Conservation (phyloP, 441 rosid species). For the Pelargonium australe region DNA sequence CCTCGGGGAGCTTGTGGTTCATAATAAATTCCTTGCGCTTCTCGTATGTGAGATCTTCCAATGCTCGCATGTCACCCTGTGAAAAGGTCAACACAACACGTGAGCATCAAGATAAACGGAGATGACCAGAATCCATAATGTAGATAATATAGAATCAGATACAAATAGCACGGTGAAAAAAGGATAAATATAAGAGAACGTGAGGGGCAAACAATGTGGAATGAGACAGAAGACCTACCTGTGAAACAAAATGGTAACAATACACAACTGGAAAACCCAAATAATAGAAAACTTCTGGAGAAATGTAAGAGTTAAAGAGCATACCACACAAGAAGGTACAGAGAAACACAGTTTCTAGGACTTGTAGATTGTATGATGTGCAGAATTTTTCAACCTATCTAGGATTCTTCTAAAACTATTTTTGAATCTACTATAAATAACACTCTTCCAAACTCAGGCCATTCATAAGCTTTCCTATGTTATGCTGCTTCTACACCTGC, state of each 20-base stretch:
- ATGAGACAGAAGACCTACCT: too few relatives aligned
- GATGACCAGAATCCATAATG: background rate
- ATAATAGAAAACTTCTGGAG: background rate
- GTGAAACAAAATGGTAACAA: too few relatives aligned
- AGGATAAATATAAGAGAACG: too few relatives aligned
- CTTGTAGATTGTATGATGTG: too few relatives aligned
- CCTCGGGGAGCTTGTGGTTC: slow-evolving; percentile 63
- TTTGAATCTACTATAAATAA: background rate
- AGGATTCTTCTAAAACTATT: background rate
- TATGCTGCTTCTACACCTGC: background rate
- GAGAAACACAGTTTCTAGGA: background rate
- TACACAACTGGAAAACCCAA: too few relatives aligned
- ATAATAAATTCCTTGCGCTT: slow-evolving; percentile 70
- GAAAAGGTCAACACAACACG: background rate
- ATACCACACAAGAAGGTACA: background rate
- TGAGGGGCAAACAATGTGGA: too few relatives aligned
- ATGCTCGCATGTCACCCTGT: slow-evolving; percentile 89
- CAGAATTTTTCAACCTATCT: too few relatives aligned
- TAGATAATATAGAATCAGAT: background rate
- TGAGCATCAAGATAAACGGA: background rate
- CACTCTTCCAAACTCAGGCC: background rate
- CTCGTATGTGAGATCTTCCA: slow-evolving; percentile 89
- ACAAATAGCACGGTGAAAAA: too few relatives aligned
- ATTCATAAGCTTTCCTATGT: background rate
- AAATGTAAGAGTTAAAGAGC: background rate